Base-by-base conservation (phyloP, 2,329 filamentous ascomycete genomes). In the Xylaria sp. region DNA sequence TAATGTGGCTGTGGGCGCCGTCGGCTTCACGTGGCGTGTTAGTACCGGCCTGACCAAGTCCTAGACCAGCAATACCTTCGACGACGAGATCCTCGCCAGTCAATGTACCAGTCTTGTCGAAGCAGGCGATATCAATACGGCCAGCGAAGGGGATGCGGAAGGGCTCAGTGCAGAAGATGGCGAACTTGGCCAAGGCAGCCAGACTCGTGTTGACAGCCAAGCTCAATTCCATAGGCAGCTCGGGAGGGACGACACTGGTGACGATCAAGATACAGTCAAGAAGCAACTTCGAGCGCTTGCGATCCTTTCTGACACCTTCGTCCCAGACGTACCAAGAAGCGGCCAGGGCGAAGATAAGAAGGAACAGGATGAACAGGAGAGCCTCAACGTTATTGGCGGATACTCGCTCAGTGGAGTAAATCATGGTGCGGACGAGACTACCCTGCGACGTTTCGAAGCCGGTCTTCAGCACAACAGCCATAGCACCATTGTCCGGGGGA, bases 321-420 rank as follows among this genome's bases (percentile, higher is more conserved):
- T 92, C 86, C 94, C 94, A 99, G 61, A 99, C 94, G 74, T 99
- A 99, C 92, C 94, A 97, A 10, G 94, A 96, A 55, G 94, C 94
- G 58, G 94, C 95, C 73, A 99, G 85, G 69, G 95, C 95, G 77
- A 99, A 99, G 69, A 97, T 84, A 57, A 96, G 84, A 34, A 99
- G 83, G 82, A 99, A 99, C 61, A 99, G 82, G 66, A 99, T 99
- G 79, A 99, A 99, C 62, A 96, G 82, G n/a, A 99, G 79, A 1
- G 94, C 94, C 76, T 99, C 94, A 50, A 88, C 87, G 71, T 99
- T 97, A 78, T 97, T 97, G 68, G 94, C 94, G n/a, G 93, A 97
- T 23, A 99, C 93, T 66, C 93, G 91, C 76, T 99, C 94, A 1
- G 94, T 99, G 1, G 95, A 97, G 79, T 96, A 99, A 71, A 99